Percentiles rank a stretch among this genome's conserved stretches.
These are phyloP conservation scores for Erysimum cheiranthoides DNA, from an alignment of 345 rosid genomes.

Conservation along the genomic window DNA sequence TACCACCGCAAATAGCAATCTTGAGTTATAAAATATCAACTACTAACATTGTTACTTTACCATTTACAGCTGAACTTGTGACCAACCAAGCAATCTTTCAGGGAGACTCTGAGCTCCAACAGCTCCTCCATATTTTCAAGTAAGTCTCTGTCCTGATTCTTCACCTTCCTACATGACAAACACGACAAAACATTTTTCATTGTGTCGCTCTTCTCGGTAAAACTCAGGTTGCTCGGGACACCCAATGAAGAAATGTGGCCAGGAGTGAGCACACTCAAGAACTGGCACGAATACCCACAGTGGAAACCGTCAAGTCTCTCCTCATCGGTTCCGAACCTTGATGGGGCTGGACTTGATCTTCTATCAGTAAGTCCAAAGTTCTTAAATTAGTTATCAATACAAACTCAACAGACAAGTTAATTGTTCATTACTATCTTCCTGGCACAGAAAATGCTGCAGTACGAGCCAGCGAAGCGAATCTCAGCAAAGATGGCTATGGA, in stretches of 20 bases:
- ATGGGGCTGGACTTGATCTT: constrained; percentile 74
- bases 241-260: constrained; percentile 96
- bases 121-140: constrained; percentile 96
- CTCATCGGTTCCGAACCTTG: constrained; percentile 68
- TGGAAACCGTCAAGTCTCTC: constrained; percentile 80
- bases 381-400: not conserved
- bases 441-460: constrained; percentile 89
- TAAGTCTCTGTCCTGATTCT: constrained; percentile 19
- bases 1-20: not conserved
- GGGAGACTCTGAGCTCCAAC: constrained; percentile 95
- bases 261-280: constrained; percentile 79
- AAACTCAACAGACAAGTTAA: constrained; percentile 28
- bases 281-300: constrained; percentile 99
- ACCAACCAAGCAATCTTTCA: constrained; percentile 88
- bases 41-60: constrained; percentile 2
- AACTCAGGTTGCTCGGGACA: constrained; percentile 81
- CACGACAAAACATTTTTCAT: not conserved
- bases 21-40: not conserved
- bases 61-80: constrained; percentile 70
- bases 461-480: constrained; percentile 82
- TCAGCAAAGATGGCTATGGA: constrained; percentile 96
- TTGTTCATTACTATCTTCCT: not conserved
- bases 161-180: not conserved
- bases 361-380: constrained; percentile 59
- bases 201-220: not conserved